These are phyloP conservation scores for Chaetomium sp. DNA, from an alignment of 2,329 filamentous ascomycete species.

Conservation along the genomic window DNA sequence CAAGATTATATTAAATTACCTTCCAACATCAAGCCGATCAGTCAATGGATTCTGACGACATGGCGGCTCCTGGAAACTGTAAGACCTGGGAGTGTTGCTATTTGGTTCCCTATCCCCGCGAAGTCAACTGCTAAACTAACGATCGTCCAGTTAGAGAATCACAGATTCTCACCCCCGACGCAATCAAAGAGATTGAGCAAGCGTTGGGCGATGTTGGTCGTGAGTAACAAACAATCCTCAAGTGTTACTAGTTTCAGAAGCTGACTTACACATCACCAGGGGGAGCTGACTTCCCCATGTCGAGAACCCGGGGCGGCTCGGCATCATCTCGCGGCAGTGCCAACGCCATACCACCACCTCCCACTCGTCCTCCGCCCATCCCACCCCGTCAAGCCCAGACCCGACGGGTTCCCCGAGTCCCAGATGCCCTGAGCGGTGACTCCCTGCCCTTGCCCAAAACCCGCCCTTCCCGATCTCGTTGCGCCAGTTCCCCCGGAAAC, in stretches of 20 bases:
- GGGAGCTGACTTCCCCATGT: slow-evolving; percentile 24
- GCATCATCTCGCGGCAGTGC: not conserved
- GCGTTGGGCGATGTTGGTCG: slow-evolving; percentile 26
- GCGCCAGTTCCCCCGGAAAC: not conserved
- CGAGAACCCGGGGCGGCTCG: not conserved
- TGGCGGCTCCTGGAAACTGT: not conserved
- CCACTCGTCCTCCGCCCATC: not conserved
- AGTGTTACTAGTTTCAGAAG: not conserved
- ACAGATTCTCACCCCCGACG: not conserved
- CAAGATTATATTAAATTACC: not conserved
- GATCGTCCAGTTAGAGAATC: not conserved
- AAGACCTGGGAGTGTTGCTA: not conserved
- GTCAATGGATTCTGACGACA: not conserved
- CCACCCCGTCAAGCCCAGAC: slow-evolving; percentile 2
- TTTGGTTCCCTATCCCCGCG: not conserved
- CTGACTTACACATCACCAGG: slow-evolving; percentile 13
- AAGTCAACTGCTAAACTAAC: not conserved
- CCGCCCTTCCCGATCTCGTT: not conserved
- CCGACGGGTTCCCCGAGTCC: not conserved
- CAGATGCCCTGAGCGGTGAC: not conserved
- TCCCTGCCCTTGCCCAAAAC: slow-evolving; percentile 1
- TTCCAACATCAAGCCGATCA: not conserved
- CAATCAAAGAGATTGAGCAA: slow-evolving; percentile 26
- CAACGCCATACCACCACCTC: not conserved
- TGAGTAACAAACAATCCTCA: slow-evolving; percentile 13